These are phyloP conservation scores for Rhodotorula sp. DNA, from an alignment of 1,284 basidiomycete species.

Conservation along the genomic window DNA sequence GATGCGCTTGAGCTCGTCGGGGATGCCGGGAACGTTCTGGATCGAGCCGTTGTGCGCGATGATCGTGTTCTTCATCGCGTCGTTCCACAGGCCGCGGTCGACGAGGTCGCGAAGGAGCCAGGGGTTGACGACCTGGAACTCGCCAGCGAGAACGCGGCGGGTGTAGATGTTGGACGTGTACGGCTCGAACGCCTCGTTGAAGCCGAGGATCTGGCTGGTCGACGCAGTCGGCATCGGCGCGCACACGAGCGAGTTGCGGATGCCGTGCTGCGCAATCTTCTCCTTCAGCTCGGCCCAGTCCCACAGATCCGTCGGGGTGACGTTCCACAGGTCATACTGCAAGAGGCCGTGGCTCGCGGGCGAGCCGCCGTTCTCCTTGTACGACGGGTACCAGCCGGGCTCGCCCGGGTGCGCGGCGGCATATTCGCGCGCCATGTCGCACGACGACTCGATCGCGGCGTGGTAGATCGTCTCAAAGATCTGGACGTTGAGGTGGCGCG, in stretches of 20 bases:
- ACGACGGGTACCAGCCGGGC: constrained; percentile 87
- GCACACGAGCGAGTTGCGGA: constrained; percentile 90
- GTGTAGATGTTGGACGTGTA: constrained; percentile 99
- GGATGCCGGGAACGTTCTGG: constrained; percentile 75
- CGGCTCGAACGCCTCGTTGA: constrained; percentile 98
- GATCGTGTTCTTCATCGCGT: constrained; percentile 99
- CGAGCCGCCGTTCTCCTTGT: constrained; percentile 65
- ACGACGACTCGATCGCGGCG: constrained; percentile 86
- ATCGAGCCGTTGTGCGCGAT: constrained; percentile 96
- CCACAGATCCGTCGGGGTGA: constrained; percentile 90
- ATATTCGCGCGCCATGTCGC: constrained; percentile 68
- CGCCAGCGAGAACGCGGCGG: constrained; percentile 96
- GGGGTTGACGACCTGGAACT: constrained; percentile 99
- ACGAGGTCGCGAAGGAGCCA: constrained; percentile 98
- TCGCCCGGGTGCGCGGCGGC: constrained; percentile 49
- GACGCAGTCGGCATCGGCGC: constrained; percentile 99
- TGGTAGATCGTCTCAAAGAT: constrained; percentile 99
- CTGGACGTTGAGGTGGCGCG: constrained; percentile 84
- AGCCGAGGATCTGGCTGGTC: constrained; percentile 96
- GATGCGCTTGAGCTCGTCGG: constrained; percentile 87
- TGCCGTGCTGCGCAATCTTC: constrained; percentile 79
- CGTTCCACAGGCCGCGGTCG: constrained; percentile 92
- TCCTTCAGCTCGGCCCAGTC: constrained; percentile 88
- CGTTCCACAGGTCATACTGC: constrained; percentile 94
- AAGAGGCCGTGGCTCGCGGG: constrained; percentile 85